Evolutionary conservation across 345 rosid species (phyloP).

Genomic region (Salix exigua): DNA sequence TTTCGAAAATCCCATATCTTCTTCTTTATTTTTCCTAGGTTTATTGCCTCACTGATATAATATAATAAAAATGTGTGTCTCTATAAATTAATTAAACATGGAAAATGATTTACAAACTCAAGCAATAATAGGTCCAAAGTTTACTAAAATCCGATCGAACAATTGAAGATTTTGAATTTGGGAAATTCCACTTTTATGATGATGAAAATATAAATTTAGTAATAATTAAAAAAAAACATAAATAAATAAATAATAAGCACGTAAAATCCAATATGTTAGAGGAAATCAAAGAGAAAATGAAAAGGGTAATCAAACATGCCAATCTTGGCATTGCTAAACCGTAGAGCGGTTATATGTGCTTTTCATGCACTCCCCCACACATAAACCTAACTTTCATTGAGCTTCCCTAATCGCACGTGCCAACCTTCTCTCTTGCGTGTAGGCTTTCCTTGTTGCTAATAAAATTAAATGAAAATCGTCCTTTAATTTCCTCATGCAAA

Average conservation of each 20-base stretch:
- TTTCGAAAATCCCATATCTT: too few species aligned
- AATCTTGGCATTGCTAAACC: slow-evolving; percentile 39
- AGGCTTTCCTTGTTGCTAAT: background rate
- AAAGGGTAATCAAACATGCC: slow-evolving; percentile 34
- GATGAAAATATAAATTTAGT: background rate
- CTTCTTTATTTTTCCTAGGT: too few species aligned
- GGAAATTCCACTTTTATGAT: background rate
- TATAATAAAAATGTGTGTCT: too few species aligned
- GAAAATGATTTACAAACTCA: too few species aligned
- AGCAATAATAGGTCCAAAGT: background rate
- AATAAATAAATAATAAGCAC: background rate
- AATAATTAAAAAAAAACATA: background rate
- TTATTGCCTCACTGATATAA: too few species aligned
- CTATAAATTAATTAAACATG: too few species aligned
- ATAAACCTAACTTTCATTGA: slow-evolving; percentile 33
- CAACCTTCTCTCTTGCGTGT: slow-evolving; percentile 7
- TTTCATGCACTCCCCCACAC: slow-evolving; percentile 36
- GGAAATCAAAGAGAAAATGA: slow-evolving; percentile 4
- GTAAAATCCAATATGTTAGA: background rate
- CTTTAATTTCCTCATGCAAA: background rate
- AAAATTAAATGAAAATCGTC: background rate
- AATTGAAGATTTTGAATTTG: background rate
- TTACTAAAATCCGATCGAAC: background rate
- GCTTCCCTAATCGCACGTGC: slow-evolving; percentile 31
- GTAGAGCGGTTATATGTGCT: slow-evolving; percentile 53